Evolutionary conservation across 345 rosid genomes (phyloP), one percentile per base, ranked within the genome.

Genomic region (Pistacia integerrima): DNA sequence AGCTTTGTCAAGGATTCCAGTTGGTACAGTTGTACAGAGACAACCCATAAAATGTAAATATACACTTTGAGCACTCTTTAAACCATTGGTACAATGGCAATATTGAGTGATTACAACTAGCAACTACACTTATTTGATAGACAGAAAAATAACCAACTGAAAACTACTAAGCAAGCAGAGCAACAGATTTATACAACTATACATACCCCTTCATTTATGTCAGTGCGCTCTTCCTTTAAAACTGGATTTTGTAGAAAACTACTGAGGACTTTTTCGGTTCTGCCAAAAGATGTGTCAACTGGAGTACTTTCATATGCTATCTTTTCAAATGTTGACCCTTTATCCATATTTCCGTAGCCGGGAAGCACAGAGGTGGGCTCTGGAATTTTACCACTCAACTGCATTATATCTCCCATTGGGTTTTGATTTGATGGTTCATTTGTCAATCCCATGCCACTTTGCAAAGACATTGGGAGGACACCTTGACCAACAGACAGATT

Each of bases 261-360:
- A 75, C 73, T 87, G 61, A 92, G 48, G 74, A 93, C 97, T 76
- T 91, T 84, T 80, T 96, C 99, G 36, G 99, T 93, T 83, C 84
- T 90, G 69, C 89, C 88, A 16, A 88, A 84, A 28, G 91, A 77
- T 22, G 87, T 22, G 4, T 88, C 87, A 33, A 1, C 79, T 62
- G 75, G 65, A 73, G 73, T 6, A 72, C 74, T 74, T 52, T 71
- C 72, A 20, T 83, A 72, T 7, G 79, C 58, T 30, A 75, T 12
- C 16, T 77, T 80, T 74, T 76, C 77, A 65, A 67, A 60, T 33
- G 67, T 74, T 60, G 91, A 76, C 73, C 74, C 74, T 52, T 66
- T 44, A 52, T 76, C 67, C 52, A n/a, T 28, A 74, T 64, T 81
- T 75, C 80, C 87, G 63, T 64, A 65, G 69, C 79, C 84, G 49